These are phyloP conservation scores for Periconia sp. DNA, from an alignment of 2,329 filamentous ascomycete genomes.

Conservation along the genomic window DNA sequence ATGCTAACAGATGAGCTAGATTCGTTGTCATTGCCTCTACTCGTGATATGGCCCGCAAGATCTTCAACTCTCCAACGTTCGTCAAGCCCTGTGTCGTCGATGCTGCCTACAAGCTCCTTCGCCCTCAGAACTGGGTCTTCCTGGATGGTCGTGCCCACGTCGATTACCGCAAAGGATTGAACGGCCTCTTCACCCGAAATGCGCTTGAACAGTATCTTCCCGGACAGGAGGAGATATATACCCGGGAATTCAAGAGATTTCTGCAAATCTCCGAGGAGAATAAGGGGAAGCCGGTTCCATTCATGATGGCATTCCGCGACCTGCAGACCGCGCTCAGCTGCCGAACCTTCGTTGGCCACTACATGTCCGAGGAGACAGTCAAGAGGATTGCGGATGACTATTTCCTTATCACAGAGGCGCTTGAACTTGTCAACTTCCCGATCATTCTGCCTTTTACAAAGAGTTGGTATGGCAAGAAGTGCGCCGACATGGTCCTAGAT, in stretches of 20 bases:
- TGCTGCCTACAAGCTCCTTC: conserved; percentile 89
- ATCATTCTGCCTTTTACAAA: conserved; percentile 95
- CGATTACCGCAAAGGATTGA: conserved; percentile 96
- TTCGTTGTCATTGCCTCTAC: conserved; percentile 97
- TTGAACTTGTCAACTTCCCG: conserved; percentile 88
- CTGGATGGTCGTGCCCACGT: conserved; percentile 93
- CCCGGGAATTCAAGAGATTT: conserved; percentile 82
- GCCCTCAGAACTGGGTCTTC: conserved; percentile 95
- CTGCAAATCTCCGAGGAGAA: conserved; percentile 72
- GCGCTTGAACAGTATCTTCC: conserved; percentile 89
- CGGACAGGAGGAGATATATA: conserved; percentile 90
- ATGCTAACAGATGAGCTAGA: conserved; percentile 54
- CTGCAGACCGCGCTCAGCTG: conserved; percentile 94
- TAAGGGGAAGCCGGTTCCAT: conserved; percentile 76
- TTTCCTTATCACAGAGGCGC: conserved; percentile 91
- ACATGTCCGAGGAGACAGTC: conserved; percentile 87
- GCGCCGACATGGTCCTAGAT: conserved; percentile 85
- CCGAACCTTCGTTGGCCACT: conserved; percentile 96
- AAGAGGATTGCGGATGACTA: conserved; percentile 97
- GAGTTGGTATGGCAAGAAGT: conserved; percentile 97
- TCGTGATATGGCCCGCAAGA: conserved; percentile 93
- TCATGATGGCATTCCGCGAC: conserved; percentile 92
- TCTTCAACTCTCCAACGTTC: conserved; percentile 90
- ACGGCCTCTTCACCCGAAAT: conserved; percentile 89
- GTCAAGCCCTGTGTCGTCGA: conserved; percentile 98